Evolutionary conservation across 2,329 filamentous ascomycete genomes (phyloP).

Genomic region (Geosmithia putterillii): DNA sequence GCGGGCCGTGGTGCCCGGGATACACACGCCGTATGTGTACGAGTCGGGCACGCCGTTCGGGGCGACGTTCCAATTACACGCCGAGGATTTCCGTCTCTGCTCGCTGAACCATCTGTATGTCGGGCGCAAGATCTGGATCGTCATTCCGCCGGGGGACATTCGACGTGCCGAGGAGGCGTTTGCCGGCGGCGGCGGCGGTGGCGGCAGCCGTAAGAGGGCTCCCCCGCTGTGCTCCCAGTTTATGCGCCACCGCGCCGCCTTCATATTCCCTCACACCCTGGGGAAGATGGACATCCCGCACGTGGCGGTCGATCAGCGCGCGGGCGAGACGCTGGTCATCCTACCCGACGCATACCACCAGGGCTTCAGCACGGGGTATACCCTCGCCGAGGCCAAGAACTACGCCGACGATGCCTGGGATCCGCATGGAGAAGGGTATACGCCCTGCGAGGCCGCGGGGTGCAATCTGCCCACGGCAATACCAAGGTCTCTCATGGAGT

Average conservation of each 20-base stretch:
- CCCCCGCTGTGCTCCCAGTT: conserved; percentile 29
- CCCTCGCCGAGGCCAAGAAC: conserved; percentile 26
- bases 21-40: conserved; percentile 27
- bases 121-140: conserved; percentile 26
- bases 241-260: conserved; percentile 26
- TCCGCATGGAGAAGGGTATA: conserved; percentile 15
- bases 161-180: conserved; percentile 19
- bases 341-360: conserved; percentile 26
- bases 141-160: conserved; percentile 21
- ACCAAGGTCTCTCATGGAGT: conserved; percentile 18
- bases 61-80: conserved; percentile 25
- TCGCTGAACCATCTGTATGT: conserved; percentile 26
- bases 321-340: conserved; percentile 25
- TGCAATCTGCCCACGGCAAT: conserved; percentile 22
- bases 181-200: conserved; percentile 14
- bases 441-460: conserved; percentile 15
- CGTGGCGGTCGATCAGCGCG: conserved; percentile 23
- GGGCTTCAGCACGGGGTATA: conserved; percentile 27
- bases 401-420: conserved; percentile 23
- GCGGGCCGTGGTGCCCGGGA: conserved; percentile 23
- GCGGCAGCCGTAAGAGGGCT: too few relatives aligned
- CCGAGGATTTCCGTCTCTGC: conserved; percentile 24
- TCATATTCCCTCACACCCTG: conserved; percentile 25
- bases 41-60: conserved; percentile 24
- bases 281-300: conserved; percentile 23